phyloP scores from a whole-genome alignment of 352 stramenopile genomes.

The Globisporangium emineosum region DNA sequence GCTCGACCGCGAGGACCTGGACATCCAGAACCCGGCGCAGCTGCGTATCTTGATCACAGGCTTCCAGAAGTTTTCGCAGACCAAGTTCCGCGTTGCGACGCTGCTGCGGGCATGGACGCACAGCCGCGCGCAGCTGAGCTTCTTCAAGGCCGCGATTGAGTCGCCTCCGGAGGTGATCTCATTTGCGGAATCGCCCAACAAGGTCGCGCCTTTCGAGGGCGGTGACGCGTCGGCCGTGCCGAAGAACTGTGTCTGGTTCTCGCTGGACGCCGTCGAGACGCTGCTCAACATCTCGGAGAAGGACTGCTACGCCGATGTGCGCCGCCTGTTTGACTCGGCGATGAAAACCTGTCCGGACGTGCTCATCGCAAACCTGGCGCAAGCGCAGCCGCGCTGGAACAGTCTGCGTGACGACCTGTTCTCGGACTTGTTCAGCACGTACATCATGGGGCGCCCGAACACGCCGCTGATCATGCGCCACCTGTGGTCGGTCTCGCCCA shows the following conservation, averaged over 20 bases:
- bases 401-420: slow-evolving; percentile 82
- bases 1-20: slow-evolving; percentile 72
- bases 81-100: slow-evolving; percentile 71
- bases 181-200: slow-evolving; percentile 77
- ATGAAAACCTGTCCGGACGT: slow-evolving; percentile 86
- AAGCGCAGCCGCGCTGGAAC: slow-evolving; percentile 77
- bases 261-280: slow-evolving; percentile 78
- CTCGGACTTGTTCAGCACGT: slow-evolving; percentile 83
- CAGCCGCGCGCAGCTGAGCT: slow-evolving; percentile 67
- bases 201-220: slow-evolving; percentile 82
- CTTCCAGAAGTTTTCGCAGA: slow-evolving; percentile 80
- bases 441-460: slow-evolving; percentile 84
- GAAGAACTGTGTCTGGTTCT: slow-evolving; percentile 88
- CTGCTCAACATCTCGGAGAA: slow-evolving; percentile 76
- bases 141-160: slow-evolving; percentile 78
- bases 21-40: slow-evolving; percentile 58
- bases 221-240: slow-evolving; percentile 81
- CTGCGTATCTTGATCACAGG: slow-evolving; percentile 73
- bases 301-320: slow-evolving; percentile 81
- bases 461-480: slow-evolving; percentile 87
- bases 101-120: slow-evolving; percentile 80
- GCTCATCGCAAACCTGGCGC: slow-evolving; percentile 82
- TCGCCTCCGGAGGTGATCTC: slow-evolving; percentile 75
- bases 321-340: slow-evolving; percentile 68
- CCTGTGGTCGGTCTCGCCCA: slow-evolving; percentile 80